Evolutionary conservation across 176 grass and related monocot genomes (phyloP), one percentile per base, ranked within the genome.

Genomic region (Eragrostis curvula): DNA sequence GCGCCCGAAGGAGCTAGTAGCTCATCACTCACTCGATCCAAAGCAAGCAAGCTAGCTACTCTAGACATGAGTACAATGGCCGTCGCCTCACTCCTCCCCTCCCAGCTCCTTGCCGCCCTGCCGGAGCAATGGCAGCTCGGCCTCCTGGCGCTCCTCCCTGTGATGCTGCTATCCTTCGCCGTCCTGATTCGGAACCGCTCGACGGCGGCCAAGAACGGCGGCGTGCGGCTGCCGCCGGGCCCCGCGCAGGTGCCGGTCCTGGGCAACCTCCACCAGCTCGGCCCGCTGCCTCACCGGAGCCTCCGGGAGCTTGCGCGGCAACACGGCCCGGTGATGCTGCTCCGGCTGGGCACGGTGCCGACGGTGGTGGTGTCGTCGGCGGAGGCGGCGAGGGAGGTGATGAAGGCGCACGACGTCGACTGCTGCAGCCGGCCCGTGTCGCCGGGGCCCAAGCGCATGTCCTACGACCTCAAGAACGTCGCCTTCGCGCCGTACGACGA

Each of bases 241-340:
- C 89, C 85, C 6, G 12, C 28, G 69, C 68, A 40, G 20, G 2
- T 87, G 69, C 85, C 81, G 2, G 24, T 91, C 40, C 28, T 88
- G 28, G 89, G 89, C 48, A 78, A 81, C 66, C 73, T 91, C 5
- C 85, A 88, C 85, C 82, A 82, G 48, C 52, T 91, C n/a, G 77
- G 81, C 14, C 14, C 66, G 44, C 76, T 88, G 25, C 89, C 85
- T 16, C 89, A 91, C 67, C 53, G 51, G 25, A 60, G 43, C 50
- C 47, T 91, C 41, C 60, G 61, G 0, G 69, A 75, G 12, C 73
- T 88, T 44, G 78, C 84, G 30, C 14, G 61, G 44, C 79, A 16
- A 9, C 70, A 74, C 13, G 83, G 87, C 41, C 74, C 83, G 8
- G 80, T 88, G 3, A 92, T 88, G 73, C 73, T 47, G 66, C 83